These are phyloP conservation scores for Candida chilensis DNA, from an alignment of 805 yeast genomes.

Conservation along the genomic window DNA sequence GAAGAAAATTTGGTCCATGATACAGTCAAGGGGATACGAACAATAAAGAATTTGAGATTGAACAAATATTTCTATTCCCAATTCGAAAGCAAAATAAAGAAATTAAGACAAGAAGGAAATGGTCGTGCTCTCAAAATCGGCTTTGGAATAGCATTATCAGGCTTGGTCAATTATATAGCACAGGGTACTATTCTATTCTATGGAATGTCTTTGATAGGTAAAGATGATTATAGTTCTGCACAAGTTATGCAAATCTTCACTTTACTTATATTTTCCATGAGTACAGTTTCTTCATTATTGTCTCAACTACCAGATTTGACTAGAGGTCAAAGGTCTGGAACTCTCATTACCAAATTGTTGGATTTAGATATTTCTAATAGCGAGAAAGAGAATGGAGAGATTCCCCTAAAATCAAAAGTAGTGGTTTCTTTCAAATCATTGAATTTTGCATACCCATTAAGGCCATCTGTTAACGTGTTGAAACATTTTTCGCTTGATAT, in stretches of 20 bases:
- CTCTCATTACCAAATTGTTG: conserved; percentile 35
- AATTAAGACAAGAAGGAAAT: conserved; percentile 28
- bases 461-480: conserved; percentile 19
- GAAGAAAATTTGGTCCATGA: conserved; percentile 47
- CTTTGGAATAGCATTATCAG: conserved; percentile 51
- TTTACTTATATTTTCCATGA: conserved; percentile 63
- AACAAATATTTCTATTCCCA: conserved; percentile 33
- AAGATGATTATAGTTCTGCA: conserved; percentile 41
- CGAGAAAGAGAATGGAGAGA: conserved; percentile 25
- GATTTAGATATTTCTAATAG: conserved; percentile 17
- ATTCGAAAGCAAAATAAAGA: conserved; percentile 17
- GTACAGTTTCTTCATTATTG: conserved; percentile 51
- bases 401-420: conserved; percentile 10
- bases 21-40: conserved; percentile 45
- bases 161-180: conserved; percentile 44
- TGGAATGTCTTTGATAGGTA: conserved; percentile 66
- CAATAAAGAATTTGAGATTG: conserved; percentile 52
- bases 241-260: conserved; percentile 64
- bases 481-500: conserved; percentile 33
- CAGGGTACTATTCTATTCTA: conserved; percentile 72
- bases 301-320: conserved; percentile 70
- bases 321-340: conserved; percentile 71
- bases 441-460: conserved; percentile 37
- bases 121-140: conserved; percentile 57
- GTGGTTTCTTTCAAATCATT: conserved; percentile 34